Conservation (phyloP, 2,329 filamentous ascomycete genomes). For the Diaporthe humulicola region DNA sequence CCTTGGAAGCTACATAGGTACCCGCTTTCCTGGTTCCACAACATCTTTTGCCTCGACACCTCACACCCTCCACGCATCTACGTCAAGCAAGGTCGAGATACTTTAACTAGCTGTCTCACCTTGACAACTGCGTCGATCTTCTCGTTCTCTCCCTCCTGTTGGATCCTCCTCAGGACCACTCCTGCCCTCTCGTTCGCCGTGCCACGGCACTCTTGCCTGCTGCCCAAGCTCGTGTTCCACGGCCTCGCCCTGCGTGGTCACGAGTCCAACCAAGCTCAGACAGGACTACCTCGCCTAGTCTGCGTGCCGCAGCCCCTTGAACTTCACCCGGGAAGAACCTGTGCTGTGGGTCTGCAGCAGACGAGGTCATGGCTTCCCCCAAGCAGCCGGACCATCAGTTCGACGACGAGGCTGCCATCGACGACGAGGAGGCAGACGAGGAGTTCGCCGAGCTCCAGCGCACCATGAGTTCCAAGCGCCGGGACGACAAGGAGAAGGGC, state of each 20-base stretch:
- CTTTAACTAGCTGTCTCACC: conserved; percentile 26
- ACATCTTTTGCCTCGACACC: conserved; percentile 26
- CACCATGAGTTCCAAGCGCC: conserved; percentile 55
- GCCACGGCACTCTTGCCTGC: not conserved
- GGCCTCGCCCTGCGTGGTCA: conserved; percentile 27
- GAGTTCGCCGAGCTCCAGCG: conserved; percentile 53
- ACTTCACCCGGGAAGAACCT: not conserved
- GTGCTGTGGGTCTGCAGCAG: conserved; percentile 13
- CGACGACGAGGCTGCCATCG: conserved; percentile 46
- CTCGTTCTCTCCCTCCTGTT: not conserved
- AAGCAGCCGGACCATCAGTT: conserved; percentile 20
- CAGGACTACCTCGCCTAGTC: not conserved
- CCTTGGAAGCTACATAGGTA: conserved; percentile 32
- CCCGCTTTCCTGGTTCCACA: conserved; percentile 36
- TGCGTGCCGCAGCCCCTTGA: not conserved
- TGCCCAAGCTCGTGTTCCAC: conserved; percentile 19
- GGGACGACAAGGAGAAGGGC: conserved; percentile 49
- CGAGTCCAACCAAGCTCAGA: conserved; percentile 16
- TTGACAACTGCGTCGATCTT: conserved; percentile 9
- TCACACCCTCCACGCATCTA: conserved; percentile 31
- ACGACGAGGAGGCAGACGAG: conserved; percentile 48
- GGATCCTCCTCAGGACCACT: not conserved
- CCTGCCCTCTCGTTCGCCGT: not conserved
- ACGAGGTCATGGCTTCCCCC: not conserved
- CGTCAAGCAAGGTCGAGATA: conserved; percentile 37